These are phyloP conservation scores for Solanum ahanhuiri DNA, from an alignment of 257 asterid genomes.

Conservation along the genomic window DNA sequence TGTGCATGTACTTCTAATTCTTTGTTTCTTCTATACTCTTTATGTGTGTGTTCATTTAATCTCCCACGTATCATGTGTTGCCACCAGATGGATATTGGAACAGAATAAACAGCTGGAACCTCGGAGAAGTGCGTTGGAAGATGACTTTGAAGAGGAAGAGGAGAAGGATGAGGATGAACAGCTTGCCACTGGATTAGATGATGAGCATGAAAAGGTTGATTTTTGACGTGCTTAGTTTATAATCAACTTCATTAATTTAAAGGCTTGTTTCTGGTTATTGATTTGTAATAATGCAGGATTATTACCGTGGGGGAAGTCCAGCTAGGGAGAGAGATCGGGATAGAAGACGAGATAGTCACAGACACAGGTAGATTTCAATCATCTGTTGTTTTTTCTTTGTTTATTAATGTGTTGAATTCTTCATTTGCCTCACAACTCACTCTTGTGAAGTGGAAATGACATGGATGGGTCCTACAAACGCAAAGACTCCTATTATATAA, in stretches of 20 bases:
- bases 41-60: neutral
- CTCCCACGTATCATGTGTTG: neutral
- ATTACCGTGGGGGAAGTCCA: slow-evolving; percentile 65
- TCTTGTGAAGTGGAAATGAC: neutral
- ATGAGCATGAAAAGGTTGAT: slow-evolving; percentile 57
- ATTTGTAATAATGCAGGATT: slow-evolving; percentile 38
- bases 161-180: slow-evolving; percentile 89
- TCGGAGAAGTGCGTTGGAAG: slow-evolving; percentile 95
- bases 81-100: slow-evolving; percentile 71
- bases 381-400: neutral
- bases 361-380: slow-evolving; percentile 48
- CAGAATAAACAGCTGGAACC: slow-evolving; percentile 62
- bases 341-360: slow-evolving; percentile 73
- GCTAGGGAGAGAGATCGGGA: slow-evolving; percentile 83
- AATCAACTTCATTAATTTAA: neutral
- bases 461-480: neutral
- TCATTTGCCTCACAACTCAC: neutral
- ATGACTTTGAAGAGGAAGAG: slow-evolving; percentile 98
- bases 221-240: neutral
- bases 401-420: neutral
- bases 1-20: neutral
- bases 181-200: slow-evolving; percentile 45
- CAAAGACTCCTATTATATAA: neutral
- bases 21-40: neutral
- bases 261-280: neutral